Percentiles rank a stretch among this genome's conserved stretches.
Evolutionary conservation across 345 rosid species (phyloP).

Genomic region (Lepidium didymum): DNA sequence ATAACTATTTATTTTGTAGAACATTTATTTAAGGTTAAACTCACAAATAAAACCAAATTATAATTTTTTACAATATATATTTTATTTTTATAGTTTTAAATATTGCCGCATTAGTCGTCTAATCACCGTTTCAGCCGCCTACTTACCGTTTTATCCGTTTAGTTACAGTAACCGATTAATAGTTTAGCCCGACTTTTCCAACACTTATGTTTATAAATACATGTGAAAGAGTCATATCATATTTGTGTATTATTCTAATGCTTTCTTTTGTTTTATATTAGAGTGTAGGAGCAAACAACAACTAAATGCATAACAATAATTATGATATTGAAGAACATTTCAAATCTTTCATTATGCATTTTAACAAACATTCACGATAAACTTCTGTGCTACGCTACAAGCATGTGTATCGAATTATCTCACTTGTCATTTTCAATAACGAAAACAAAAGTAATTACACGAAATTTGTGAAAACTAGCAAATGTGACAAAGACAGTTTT

Average conservation of each 20-base stretch:
- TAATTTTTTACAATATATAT: too few relatives aligned
- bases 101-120: too few relatives aligned
- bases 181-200: too few relatives aligned
- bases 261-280: not conserved
- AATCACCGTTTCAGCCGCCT: too few relatives aligned
- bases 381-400: slow-evolving; percentile 17
- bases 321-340: not conserved
- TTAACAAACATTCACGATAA: slow-evolving; percentile 21
- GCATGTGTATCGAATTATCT: not conserved
- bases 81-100: too few relatives aligned
- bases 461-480: not conserved
- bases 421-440: not conserved
- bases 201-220: too few relatives aligned
- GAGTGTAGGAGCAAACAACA: slow-evolving; percentile 5
- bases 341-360: slow-evolving; percentile 5
- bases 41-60: too few relatives aligned
- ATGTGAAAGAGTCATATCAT: not conserved
- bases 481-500: not conserved
- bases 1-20: too few relatives aligned
- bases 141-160: too few relatives aligned
- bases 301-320: not conserved
- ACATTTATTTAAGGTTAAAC: too few relatives aligned
- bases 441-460: not conserved
- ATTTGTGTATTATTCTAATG: not conserved
- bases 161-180: too few relatives aligned